Evolutionary conservation across 805 yeast genomes (phyloP).

Genomic region (Maudiozyma bulderi): DNA sequence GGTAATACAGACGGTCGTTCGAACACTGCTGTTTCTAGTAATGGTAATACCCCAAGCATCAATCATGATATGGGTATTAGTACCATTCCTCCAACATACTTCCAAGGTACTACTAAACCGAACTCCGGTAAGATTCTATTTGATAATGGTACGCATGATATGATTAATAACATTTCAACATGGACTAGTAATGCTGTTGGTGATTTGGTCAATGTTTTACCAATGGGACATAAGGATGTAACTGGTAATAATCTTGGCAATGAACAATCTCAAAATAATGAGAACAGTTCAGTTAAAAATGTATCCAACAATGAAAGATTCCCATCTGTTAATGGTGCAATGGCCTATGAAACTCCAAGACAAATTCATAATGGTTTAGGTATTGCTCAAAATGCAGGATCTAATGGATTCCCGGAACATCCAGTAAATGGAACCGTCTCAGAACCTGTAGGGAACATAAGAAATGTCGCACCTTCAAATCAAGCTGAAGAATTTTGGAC

Average conservation of each 20-base stretch:
- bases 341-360: neutral
- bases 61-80: neutral
- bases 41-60: neutral
- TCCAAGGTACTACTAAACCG: neutral
- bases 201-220: constrained; percentile 8
- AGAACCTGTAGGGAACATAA: neutral
- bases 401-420: neutral
- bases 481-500: constrained; percentile 41
- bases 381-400: neutral
- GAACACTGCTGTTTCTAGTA: too few species aligned
- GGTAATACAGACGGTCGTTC: neutral
- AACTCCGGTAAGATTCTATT: constrained; percentile 14
- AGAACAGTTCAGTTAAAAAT: neutral
- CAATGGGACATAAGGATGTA: neutral
- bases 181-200: constrained; percentile 38
- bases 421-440: neutral
- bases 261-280: neutral
- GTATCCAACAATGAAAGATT: neutral
- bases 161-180: constrained; percentile 51
- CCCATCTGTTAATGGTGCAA: neutral
- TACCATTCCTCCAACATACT: neutral
- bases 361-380: neutral
- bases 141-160: constrained; percentile 40
- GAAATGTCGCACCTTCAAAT: constrained; percentile 4
- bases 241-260: neutral